These are phyloP conservation scores for Hansenula anomala DNA, from an alignment of 1,139 yeast species.

Conservation along the genomic window DNA sequence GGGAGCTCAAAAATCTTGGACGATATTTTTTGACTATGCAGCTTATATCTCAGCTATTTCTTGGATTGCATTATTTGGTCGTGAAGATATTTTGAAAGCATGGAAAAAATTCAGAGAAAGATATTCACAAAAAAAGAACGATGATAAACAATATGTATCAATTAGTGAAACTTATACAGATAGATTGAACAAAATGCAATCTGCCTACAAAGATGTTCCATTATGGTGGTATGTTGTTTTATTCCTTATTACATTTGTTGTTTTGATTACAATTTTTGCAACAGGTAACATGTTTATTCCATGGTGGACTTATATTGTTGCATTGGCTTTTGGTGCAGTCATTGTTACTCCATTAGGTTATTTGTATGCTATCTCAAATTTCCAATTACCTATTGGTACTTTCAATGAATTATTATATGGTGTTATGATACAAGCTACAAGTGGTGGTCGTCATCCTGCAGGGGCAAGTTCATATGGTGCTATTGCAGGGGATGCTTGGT, in stretches of 20 bases:
- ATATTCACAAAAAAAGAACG: not conserved
- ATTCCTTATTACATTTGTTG: constrained; percentile 32
- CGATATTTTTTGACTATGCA: constrained; percentile 48
- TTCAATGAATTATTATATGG: constrained; percentile 48
- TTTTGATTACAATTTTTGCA: constrained; percentile 31
- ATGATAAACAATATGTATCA: not conserved
- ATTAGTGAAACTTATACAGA: constrained; percentile 25
- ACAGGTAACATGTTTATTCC: constrained; percentile 41
- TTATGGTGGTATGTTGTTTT: constrained; percentile 35
- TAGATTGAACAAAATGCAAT: constrained; percentile 36
- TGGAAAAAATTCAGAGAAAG: constrained; percentile 1
- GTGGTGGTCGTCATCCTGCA: constrained; percentile 35
- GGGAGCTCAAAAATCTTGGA: constrained; percentile 46
- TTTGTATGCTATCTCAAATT: constrained; percentile 46
- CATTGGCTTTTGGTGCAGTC: constrained; percentile 35
- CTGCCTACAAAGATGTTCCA: constrained; percentile 38
- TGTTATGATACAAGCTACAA: constrained; percentile 32
- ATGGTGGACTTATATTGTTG: too few species aligned
- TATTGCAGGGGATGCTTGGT: constrained; percentile 51
- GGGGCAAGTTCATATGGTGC: constrained; percentile 47
- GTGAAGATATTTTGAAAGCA: not conserved
- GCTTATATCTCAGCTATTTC: constrained; percentile 43
- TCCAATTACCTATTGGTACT: constrained; percentile 48
- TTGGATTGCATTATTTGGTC: constrained; percentile 31
- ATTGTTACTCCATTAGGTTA: constrained; percentile 47